phyloP scores from a whole-genome alignment of 257 asterid genomes.

The Paraleonurus japonicus region DNA sequence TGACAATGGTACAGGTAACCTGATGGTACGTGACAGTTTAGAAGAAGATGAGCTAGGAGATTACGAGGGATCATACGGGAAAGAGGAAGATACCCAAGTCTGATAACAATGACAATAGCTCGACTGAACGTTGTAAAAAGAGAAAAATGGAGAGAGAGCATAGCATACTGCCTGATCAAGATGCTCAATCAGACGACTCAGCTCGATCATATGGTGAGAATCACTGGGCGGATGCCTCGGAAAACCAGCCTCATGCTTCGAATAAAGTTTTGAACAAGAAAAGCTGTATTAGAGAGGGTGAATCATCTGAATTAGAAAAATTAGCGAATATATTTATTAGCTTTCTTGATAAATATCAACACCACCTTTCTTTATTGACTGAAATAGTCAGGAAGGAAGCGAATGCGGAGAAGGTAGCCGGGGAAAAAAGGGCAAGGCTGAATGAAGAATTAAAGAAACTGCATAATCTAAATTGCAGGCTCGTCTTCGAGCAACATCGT shows the following conservation, averaged over 20 bases:
- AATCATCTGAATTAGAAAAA: conserved; percentile 17
- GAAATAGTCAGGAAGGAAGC: conserved; percentile 27
- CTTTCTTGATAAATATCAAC: conserved; percentile 29
- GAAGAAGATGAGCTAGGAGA: conserved; percentile 20
- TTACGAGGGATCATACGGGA: conserved; percentile 4
- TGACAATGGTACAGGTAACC: conserved; percentile 5
- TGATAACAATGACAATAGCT: not conserved
- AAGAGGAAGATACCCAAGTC: not conserved
- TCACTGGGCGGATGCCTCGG: not conserved
- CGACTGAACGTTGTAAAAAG: conserved; percentile 8
- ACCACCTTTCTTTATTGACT: conserved; percentile 22
- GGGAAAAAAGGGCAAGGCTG: conserved; percentile 24
- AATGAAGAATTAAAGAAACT: conserved; percentile 21
- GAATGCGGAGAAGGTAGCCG: conserved; percentile 6
- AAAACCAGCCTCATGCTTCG: not conserved
- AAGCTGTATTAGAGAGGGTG: not conserved
- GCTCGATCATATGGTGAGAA: conserved; percentile 18
- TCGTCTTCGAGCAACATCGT: conserved; percentile 23
- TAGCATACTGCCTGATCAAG: conserved; percentile 14
- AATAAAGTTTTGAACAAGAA: conserved; percentile 2
- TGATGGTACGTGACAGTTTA: conserved; percentile 22
- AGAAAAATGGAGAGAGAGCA: conserved; percentile 2
- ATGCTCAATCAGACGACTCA: conserved; percentile 23
- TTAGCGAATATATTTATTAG: conserved; percentile 24
- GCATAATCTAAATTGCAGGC: conserved; percentile 29